Base-by-base conservation (phyloP, 768 basidiomycete genomes). In the Trametes cinnabarina region DNA sequence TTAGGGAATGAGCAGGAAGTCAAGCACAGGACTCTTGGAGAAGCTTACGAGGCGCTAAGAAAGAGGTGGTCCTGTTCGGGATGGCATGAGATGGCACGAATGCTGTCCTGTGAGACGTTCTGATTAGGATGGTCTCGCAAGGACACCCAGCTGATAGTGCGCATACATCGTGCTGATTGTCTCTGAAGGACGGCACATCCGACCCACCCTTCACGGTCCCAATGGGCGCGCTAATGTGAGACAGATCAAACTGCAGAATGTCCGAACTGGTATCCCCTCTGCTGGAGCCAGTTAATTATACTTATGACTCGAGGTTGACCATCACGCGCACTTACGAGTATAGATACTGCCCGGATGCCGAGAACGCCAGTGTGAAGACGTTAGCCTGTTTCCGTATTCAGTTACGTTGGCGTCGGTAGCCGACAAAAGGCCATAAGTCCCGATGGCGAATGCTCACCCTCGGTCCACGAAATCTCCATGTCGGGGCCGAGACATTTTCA, bases 311-410 rank as follows among this genome's bases (percentile, higher is more conserved):
- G n/a, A n/a, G n/a, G n/a, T n/a, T n/a, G n/a, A n/a, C n/a, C n/a
- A 7, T 23, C 41, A 30, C 26, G 26, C 11, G 22, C 28, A 75
- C 87, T 68, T 58, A 90, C 89, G 84, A 83, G 67, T 81, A 82
- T 40, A 91, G 67, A 65, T 78, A 84, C 50, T 77, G 79, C 64
- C 86, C 87, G 20, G 77, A 77, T 0, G 85, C 79, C 6, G 89
- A 90, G 72, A 92, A 90, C 46, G 81, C 81, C 28, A 92, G 73
- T 17, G 82, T 79, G 68, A 92, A 84, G 34, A 91, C 80, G 63
- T 90, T 90, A 40, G 77, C 79, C 90, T 92, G 61, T 10, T 49
- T 9, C 32, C 9, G 4, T 3, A 37, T 20, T 43, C 4, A 43
- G 37, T 20, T 26, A 4, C 55, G 41, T 55, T 28, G 48, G 47